phyloP scores from a whole-genome alignment of 2,329 filamentous ascomycete genomes.

The Pseudogymnoascus sp. region DNA sequence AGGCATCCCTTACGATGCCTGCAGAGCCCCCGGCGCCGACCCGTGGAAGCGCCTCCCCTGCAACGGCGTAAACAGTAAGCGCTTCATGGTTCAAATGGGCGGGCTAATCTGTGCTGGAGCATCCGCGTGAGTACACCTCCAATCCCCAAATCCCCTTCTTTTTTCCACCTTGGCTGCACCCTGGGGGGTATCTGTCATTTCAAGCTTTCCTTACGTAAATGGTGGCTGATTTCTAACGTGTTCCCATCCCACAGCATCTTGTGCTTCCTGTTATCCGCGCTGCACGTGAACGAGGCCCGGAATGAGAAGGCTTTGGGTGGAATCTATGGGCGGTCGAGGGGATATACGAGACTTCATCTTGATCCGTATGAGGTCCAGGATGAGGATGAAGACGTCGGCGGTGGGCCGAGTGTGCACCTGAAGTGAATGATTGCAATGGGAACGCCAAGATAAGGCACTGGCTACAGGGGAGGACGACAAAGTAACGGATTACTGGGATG shows the following conservation, averaged over 20 bases:
- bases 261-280: neutral
- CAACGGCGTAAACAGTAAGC: neutral
- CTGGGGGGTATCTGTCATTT: neutral
- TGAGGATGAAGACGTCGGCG: conserved; percentile 1
- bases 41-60: neutral
- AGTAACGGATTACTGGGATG: neutral
- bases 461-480: neutral
- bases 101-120: neutral
- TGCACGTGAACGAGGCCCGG: neutral
- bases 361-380: conserved; percentile 1
- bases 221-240: neutral
- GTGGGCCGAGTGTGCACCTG: neutral
- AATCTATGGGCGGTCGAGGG: neutral
- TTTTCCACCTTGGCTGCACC: neutral
- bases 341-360: conserved; percentile 1
- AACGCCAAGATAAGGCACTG: neutral
- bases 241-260: neutral
- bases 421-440: neutral
- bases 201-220: neutral
- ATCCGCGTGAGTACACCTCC: neutral
- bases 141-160: neutral
- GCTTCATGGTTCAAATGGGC: neutral
- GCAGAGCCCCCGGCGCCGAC: neutral
- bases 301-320: neutral
- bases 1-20: neutral